A percentile compares a stretch with the other conserved stretches of the same genome.
Evolutionary conservation across 2,329 filamentous ascomycete species (phyloP).

Genomic region (Alternaria hordeiaustralica): DNA sequence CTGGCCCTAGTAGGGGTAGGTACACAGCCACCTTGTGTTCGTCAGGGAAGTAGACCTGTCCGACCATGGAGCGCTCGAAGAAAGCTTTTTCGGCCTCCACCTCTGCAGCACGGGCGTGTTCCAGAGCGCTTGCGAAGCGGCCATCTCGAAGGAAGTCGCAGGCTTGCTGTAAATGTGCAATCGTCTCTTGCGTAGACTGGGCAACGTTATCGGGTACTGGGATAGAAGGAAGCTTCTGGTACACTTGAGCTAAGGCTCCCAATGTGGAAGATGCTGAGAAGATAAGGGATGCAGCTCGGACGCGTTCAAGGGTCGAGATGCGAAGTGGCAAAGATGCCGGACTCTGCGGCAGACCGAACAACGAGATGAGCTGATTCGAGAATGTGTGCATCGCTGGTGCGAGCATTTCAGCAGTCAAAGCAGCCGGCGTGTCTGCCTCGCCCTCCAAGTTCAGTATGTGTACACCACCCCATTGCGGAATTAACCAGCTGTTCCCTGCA

Average conservation of each 20-base stretch:
- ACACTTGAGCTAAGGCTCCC: constrained; percentile 85
- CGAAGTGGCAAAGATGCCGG: constrained; percentile 82
- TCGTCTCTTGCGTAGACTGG: constrained; percentile 80
- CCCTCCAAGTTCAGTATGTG: constrained; percentile 68
- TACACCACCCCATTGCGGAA: constrained; percentile 93
- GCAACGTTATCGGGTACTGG: constrained; percentile 88
- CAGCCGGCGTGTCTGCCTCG: constrained; percentile 45
- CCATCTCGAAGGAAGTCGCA: constrained; percentile 72
- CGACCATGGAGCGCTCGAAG: constrained; percentile 99
- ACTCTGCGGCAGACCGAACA: constrained; percentile 82
- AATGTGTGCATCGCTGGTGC: constrained; percentile 87
- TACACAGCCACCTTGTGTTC: constrained; percentile 99
- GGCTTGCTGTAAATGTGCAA: constrained; percentile 76
- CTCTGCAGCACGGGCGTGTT: constrained; percentile 84
- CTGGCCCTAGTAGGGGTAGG: constrained; percentile 84
- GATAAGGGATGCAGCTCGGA: constrained; percentile 83
- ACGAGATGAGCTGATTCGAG: constrained; percentile 84
- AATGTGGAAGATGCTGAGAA: constrained; percentile 91
- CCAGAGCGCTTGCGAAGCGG: constrained; percentile 70
- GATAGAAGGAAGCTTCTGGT: constrained; percentile 83
- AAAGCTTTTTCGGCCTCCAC: constrained; percentile 90
- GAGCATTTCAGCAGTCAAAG: constrained; percentile 70
- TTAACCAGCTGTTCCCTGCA: constrained; percentile 79
- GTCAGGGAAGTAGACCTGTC: constrained; percentile 97
- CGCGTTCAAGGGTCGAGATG: constrained; percentile 82